phyloP scores from a whole-genome alignment of 192 early-diverging fungal genomes.

The Coemansia sp. region DNA sequence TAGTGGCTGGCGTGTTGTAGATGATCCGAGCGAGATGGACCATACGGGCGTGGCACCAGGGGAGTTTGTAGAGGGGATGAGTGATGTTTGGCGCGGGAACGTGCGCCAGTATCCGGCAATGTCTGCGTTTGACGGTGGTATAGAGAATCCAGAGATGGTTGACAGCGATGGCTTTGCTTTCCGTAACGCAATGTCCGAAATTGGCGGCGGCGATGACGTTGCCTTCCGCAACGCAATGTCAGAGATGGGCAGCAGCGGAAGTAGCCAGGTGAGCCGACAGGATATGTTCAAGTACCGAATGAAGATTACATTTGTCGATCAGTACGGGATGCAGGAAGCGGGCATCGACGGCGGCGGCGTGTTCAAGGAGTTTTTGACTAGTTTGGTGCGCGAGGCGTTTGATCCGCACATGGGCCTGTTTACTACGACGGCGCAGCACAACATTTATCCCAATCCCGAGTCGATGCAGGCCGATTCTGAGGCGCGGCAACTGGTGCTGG shows the following conservation, averaged over 20 bases:
- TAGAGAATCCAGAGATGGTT: neutral
- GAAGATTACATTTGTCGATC: conserved; percentile 82
- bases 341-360: conserved; percentile 97
- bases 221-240: conserved; percentile 20
- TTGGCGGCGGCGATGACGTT: neutral
- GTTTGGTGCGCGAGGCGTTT: conserved; percentile 71
- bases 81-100: neutral
- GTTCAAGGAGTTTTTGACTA: conserved; percentile 96
- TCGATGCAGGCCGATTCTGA: conserved; percentile 32
- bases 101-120: neutral
- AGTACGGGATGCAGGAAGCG: conserved; percentile 80
- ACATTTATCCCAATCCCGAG: conserved; percentile 73
- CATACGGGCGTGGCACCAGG: neutral
- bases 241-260: conserved; percentile 7
- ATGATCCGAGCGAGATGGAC: neutral
- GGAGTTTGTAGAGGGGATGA: neutral
- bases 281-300: conserved; percentile 74
- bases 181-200: conserved; percentile 15
- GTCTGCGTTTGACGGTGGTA: too few species aligned
- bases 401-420: conserved; percentile 71
- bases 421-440: conserved; percentile 62
- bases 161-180: conserved; percentile 11
- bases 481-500: conserved; percentile 45
- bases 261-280: conserved; percentile 22
- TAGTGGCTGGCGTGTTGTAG: neutral